phyloP scores from a whole-genome alignment of 176 grass and related monocot species.

The Puya raimondii region DNA sequence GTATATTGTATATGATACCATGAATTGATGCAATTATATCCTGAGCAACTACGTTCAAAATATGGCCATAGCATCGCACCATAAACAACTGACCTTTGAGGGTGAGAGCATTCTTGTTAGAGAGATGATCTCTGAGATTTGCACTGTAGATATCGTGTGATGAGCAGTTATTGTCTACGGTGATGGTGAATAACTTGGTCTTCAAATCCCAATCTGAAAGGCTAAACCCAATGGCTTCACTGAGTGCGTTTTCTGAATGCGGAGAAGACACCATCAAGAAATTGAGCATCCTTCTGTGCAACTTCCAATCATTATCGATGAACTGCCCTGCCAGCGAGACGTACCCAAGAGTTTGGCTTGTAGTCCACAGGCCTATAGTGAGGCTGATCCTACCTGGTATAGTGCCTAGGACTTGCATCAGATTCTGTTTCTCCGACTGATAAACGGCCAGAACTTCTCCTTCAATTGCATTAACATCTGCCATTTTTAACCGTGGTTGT shows the following conservation, averaged over 20 bases:
- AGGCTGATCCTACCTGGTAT: constrained; percentile 42
- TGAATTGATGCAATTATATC: constrained; percentile 40
- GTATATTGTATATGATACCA: constrained; percentile 40
- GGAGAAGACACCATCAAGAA: constrained; percentile 30
- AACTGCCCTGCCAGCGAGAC: constrained; percentile 41
- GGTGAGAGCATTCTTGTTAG: constrained; percentile 21
- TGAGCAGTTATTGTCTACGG: constrained; percentile 29
- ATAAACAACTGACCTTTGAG: constrained; percentile 32
- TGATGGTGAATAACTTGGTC: constrained; percentile 40
- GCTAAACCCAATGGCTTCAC: constrained; percentile 35
- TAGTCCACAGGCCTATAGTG: constrained; percentile 25
- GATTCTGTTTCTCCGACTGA: constrained; percentile 26
- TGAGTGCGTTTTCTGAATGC: constrained; percentile 32
- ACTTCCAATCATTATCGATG: constrained; percentile 42
- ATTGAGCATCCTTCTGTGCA: constrained; percentile 49
- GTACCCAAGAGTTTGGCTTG: constrained; percentile 48
- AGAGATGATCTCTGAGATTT: constrained; percentile 37
- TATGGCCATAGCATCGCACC: constrained; percentile 43
- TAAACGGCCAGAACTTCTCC: constrained; percentile 34
- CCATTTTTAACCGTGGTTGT: constrained; percentile 35
- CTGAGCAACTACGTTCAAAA: constrained; percentile 32
- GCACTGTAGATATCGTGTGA: constrained; percentile 49
- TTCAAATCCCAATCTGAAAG: constrained; percentile 36
- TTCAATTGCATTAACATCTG: constrained; percentile 15
- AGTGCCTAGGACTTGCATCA: constrained; percentile 20